phyloP scores from a whole-genome alignment of 441 rosid genomes.

The Dalechampia spathulata region DNA sequence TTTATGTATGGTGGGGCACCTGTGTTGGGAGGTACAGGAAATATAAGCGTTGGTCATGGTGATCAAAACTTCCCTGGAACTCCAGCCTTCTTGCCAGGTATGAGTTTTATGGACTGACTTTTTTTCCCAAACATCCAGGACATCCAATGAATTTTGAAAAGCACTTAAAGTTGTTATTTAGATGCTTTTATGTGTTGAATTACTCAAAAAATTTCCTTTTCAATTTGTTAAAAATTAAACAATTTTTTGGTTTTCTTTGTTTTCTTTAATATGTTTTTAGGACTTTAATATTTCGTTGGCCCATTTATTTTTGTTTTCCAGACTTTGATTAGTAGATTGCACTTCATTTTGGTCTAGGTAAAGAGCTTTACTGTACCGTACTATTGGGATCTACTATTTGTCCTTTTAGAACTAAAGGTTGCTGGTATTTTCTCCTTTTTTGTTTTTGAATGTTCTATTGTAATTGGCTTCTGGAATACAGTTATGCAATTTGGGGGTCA shows the following conservation, averaged over 20 bases:
- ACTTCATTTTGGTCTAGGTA: background rate
- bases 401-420: background rate
- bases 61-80: conserved; percentile 67
- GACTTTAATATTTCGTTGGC: background rate
- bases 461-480: conserved; percentile 22
- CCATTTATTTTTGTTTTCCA: background rate
- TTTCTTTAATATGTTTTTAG: background rate
- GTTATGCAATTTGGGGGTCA: conserved; percentile 91
- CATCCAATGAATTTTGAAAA: too few species aligned
- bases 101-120: background rate
- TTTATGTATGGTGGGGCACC: conserved; percentile 64
- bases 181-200: too few species aligned
- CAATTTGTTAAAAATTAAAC: background rate
- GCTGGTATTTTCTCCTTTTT: background rate
- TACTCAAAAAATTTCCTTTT: background rate
- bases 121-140: too few species aligned
- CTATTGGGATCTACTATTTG: background rate
- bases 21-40: conserved; percentile 58
- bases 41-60: conserved; percentile 54
- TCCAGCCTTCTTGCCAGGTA: conserved; percentile 78
- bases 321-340: background rate
- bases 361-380: too few species aligned
- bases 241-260: too few species aligned
- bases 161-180: too few species aligned
- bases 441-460: background rate